phyloP scores from a whole-genome alignment of 169 alveolate genomes.

The Cryptosporidium ubiquitum region DNA sequence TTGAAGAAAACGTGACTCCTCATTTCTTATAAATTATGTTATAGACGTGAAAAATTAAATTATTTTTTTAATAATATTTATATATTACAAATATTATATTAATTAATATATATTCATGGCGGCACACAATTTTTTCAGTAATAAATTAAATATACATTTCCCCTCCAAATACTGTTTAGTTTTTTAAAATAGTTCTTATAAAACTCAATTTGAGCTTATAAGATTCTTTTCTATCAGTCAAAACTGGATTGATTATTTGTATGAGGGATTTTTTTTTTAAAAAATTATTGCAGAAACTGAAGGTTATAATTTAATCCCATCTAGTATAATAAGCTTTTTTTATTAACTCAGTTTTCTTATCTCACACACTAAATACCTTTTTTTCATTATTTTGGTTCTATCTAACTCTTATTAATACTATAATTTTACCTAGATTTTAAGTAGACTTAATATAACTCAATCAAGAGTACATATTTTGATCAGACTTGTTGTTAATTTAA shows the following conservation, averaged over 20 bases:
- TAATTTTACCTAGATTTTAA: neutral
- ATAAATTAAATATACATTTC: neutral
- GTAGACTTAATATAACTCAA: neutral
- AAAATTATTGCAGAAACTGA: too few relatives aligned
- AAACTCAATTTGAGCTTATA: too few relatives aligned
- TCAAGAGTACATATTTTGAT: neutral
- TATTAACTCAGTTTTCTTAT: neutral
- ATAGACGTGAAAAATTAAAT: conserved; percentile 27
- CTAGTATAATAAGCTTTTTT: neutral
- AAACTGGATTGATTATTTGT: neutral
- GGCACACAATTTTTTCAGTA: neutral
- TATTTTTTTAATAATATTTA: neutral
- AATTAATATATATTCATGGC: neutral
- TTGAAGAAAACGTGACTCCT: neutral
- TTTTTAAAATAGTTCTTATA: neutral
- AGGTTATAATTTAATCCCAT: too few relatives aligned
- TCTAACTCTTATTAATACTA: too few relatives aligned
- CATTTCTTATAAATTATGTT: neutral
- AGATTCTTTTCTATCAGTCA: too few relatives aligned
- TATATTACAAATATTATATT: neutral
- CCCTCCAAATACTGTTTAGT: neutral
- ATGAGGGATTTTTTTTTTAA: neutral
- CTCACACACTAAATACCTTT: neutral
- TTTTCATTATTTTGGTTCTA: neutral
- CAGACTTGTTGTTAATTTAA: too few relatives aligned